Evolutionary conservation across 345 rosid genomes (phyloP).

Genomic region (Gossypium australe): DNA sequence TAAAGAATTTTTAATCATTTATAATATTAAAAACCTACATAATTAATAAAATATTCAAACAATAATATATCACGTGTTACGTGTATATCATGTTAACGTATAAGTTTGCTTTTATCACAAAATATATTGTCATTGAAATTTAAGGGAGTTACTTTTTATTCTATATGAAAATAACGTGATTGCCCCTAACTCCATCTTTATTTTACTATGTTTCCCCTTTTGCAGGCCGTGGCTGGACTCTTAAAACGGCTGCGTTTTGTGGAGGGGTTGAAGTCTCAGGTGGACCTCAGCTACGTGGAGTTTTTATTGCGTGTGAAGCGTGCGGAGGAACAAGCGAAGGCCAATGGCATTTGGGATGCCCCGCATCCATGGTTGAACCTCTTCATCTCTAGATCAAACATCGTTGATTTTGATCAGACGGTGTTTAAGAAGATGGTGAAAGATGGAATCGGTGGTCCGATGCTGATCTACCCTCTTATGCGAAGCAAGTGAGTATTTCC

Average conservation of each 20-base stretch:
- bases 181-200: constrained; percentile 21
- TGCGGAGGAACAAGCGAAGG: constrained; percentile 51
- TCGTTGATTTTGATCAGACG: constrained; percentile 51
- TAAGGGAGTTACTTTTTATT: neutral
- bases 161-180: constrained; percentile 27
- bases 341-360: constrained; percentile 71
- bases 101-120: no score
- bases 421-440: constrained; percentile 61
- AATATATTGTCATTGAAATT: no score
- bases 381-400: constrained; percentile 56
- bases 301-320: constrained; percentile 69
- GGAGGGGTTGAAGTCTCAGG: constrained; percentile 48
- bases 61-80: no score
- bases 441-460: constrained; percentile 85
- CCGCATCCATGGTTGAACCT: constrained; percentile 98
- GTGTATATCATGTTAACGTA: no score
- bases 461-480: constrained; percentile 77
- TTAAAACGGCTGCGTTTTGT: constrained; percentile 48
- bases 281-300: constrained; percentile 58
- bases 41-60: no score
- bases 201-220: neutral
- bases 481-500: constrained; percentile 64
- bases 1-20: no score
- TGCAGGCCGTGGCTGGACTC: constrained; percentile 41
- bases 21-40: no score